Percentiles rank a stretch among this genome's conserved stretches.
These are phyloP conservation scores for Aspergillus nomiae DNA, from an alignment of 2,329 filamentous ascomycete species.

Conservation along the genomic window DNA sequence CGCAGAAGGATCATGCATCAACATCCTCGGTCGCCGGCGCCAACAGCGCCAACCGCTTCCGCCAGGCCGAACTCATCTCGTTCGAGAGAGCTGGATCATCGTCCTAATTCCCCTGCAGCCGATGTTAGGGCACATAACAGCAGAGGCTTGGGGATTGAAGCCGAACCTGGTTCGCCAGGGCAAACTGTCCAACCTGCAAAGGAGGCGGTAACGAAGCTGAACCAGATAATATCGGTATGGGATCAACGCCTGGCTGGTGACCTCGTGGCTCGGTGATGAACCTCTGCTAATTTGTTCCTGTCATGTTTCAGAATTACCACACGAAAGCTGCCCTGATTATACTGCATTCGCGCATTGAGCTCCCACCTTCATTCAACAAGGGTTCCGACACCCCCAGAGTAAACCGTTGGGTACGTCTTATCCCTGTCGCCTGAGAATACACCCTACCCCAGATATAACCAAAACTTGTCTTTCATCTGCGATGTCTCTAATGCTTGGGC, in stretches of 20 bases:
- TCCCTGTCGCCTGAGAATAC: not conserved
- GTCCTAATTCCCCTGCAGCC: slow-evolving; percentile 56
- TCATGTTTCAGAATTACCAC: slow-evolving; percentile 73
- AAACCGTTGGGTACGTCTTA: slow-evolving; percentile 78
- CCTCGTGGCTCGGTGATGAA: not conserved
- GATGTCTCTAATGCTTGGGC: not conserved
- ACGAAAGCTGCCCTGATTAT: slow-evolving; percentile 84
- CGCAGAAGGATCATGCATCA: slow-evolving; percentile 74
- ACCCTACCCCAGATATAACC: not conserved
- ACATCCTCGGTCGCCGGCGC: slow-evolving; percentile 74
- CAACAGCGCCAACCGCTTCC: slow-evolving; percentile 71
- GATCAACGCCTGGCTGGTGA: not conserved
- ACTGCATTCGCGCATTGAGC: slow-evolving; percentile 74
- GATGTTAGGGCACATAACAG: slow-evolving; percentile 53
- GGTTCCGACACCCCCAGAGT: slow-evolving; percentile 64
- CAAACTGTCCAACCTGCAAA: slow-evolving; percentile 56
- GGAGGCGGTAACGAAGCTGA: slow-evolving; percentile 76
- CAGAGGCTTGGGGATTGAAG: slow-evolving; percentile 53
- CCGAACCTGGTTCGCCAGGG: slow-evolving; percentile 46
- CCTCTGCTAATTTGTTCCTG: slow-evolving; percentile 25
- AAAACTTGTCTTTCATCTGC: not conserved
- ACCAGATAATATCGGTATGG: slow-evolving; percentile 87
- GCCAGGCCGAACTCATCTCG: slow-evolving; percentile 72
- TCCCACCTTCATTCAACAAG: slow-evolving; percentile 60
- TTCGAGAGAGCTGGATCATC: slow-evolving; percentile 66